phyloP scores from a whole-genome alignment of 2,329 filamentous ascomycete species.

The Elsinoe perseae region DNA sequence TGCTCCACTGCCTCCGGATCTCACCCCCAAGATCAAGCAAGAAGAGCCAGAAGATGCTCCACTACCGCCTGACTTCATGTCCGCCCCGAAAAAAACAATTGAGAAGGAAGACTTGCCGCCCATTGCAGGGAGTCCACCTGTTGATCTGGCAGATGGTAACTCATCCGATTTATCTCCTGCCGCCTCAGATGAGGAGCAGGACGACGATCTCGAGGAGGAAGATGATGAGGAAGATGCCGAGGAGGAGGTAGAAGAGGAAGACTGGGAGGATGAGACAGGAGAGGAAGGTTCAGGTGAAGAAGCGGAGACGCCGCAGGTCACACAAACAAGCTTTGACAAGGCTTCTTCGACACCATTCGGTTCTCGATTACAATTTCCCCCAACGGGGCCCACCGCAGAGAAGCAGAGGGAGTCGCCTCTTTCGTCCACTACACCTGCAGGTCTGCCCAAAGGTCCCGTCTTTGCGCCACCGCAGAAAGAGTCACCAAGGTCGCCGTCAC shows the following conservation, averaged over 20 bases:
- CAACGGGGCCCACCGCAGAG: slow-evolving; percentile 2
- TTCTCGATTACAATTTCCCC: slow-evolving; percentile 18
- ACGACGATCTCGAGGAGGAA: slow-evolving; percentile 31
- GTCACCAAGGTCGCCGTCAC: slow-evolving; percentile 62
- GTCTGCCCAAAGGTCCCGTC: slow-evolving; percentile 18
- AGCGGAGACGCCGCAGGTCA: slow-evolving; percentile 21
- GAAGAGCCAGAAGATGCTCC: slow-evolving; percentile 22
- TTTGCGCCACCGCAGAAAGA: slow-evolving; percentile 19
- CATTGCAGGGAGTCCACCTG: slow-evolving; percentile 41
- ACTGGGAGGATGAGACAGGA: slow-evolving; percentile 33
- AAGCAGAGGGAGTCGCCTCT: background rate
- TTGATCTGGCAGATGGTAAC: slow-evolving; percentile 31
- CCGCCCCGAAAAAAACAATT: slow-evolving; percentile 23
- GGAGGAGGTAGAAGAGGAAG: slow-evolving; percentile 36
- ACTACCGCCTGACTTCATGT: slow-evolving; percentile 34
- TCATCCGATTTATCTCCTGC: slow-evolving; percentile 24
- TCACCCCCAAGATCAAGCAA: slow-evolving; percentile 24
- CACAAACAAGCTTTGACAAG: slow-evolving; percentile 4
- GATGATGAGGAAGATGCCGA: slow-evolving; percentile 28
- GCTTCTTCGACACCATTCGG: slow-evolving; percentile 15
- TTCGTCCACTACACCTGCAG: slow-evolving; percentile 19
- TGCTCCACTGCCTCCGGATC: slow-evolving; percentile 20
- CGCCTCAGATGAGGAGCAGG: slow-evolving; percentile 25
- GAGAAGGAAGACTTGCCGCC: slow-evolving; percentile 31
- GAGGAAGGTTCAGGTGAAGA: slow-evolving; percentile 44